Conservation (phyloP, 106 monocot genomes). For the Dendrobium chrysotoxum region DNA sequence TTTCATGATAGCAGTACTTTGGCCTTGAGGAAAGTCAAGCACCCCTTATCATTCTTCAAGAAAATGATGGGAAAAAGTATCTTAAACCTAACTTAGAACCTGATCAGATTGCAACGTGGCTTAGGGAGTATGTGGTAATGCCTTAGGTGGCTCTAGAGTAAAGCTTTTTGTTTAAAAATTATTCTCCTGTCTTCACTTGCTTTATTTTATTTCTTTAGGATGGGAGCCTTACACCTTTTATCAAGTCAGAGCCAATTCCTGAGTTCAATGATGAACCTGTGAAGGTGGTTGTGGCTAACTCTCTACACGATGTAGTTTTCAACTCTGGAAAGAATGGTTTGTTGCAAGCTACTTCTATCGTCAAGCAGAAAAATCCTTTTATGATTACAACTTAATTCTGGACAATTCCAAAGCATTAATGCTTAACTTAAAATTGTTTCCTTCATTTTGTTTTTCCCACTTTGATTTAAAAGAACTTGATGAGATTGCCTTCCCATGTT, state of each 20-base stretch:
- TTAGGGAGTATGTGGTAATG: constrained; percentile 58
- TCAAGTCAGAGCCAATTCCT: constrained; percentile 91
- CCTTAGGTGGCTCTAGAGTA: neutral
- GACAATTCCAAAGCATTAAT: neutral
- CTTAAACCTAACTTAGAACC: constrained; percentile 61
- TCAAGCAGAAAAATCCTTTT: neutral
- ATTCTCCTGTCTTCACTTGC: neutral
- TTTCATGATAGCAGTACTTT: constrained; percentile 54
- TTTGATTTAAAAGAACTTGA: neutral
- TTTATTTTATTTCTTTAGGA: constrained; percentile 35
- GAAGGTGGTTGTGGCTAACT: constrained; percentile 85
- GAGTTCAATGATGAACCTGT: constrained; percentile 78
- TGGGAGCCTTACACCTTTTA: constrained; percentile 56
- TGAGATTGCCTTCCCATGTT: neutral
- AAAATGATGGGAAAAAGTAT: constrained; percentile 55
- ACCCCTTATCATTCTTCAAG: constrained; percentile 65
- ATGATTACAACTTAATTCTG: neutral
- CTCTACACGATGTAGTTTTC: constrained; percentile 52
- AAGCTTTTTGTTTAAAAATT: neutral
- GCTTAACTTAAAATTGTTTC: neutral
- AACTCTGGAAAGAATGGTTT: constrained; percentile 83
- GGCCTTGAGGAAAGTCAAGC: constrained; percentile 66
- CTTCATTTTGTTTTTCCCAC: neutral
- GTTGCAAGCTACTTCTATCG: neutral
- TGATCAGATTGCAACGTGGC: constrained; percentile 55